Evolutionary conservation across 805 yeast genomes (phyloP).

Genomic region (Yarrowia sp.): DNA sequence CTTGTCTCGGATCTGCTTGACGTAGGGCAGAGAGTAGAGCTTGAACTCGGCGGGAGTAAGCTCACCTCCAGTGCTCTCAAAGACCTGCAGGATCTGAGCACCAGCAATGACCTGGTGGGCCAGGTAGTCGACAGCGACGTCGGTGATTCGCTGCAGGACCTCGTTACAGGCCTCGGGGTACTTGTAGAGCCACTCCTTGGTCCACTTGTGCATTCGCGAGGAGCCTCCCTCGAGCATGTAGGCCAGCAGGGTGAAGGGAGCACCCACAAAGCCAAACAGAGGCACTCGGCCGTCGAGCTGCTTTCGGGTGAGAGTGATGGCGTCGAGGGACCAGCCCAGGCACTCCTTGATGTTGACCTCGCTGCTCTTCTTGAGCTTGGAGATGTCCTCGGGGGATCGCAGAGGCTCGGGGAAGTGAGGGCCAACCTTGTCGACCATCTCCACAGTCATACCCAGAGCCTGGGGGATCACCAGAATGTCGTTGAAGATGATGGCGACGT

Average conservation of each 20-base stretch:
- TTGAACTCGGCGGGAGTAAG: constrained; percentile 84
- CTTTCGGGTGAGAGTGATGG: constrained; percentile 86
- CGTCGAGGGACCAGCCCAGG: constrained; percentile 90
- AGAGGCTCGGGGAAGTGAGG: constrained; percentile 90
- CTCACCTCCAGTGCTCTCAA: constrained; percentile 98
- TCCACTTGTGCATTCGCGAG: constrained; percentile 83
- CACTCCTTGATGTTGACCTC: constrained; percentile 72
- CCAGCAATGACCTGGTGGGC: constrained; percentile 96
- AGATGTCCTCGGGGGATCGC: constrained; percentile 66
- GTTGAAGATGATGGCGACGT: constrained; percentile 95
- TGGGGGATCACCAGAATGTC: constrained; percentile 96
- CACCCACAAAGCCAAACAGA: constrained; percentile 91
- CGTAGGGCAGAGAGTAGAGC: constrained; percentile 85
- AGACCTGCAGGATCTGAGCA: constrained; percentile 95
- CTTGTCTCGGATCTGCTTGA: constrained; percentile 67
- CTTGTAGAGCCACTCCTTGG: constrained; percentile 87
- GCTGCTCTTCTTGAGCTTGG: constrained; percentile 45
- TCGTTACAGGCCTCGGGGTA: constrained; percentile 69
- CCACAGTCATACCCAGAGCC: constrained; percentile 94
- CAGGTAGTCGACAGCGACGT: constrained; percentile 85
- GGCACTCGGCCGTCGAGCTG: constrained; percentile 91
- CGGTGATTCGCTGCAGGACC: constrained; percentile 74
- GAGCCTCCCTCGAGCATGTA: constrained; percentile 99
- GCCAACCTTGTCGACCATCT: constrained; percentile 92
- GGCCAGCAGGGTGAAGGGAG: constrained; percentile 95